A percentile compares a stretch with the other conserved stretches of the same genome.
These are phyloP conservation scores for Fusarium bulbicola DNA, from an alignment of 2,329 filamentous ascomycete species.

Conservation along the genomic window DNA sequence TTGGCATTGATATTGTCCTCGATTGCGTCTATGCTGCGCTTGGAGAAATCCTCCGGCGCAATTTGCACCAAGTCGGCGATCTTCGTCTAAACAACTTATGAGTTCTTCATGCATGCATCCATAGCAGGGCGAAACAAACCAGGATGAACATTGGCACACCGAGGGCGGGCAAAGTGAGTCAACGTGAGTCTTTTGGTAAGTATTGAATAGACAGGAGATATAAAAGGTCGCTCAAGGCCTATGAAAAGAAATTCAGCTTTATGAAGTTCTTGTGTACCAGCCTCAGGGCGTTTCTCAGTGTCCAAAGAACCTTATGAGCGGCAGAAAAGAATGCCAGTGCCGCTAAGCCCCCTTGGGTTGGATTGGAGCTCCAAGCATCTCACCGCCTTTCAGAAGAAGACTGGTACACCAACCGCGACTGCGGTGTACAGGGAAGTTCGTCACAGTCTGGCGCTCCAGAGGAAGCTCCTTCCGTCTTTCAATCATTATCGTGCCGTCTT, in stretches of 20 bases:
- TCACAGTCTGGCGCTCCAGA: slow-evolving; percentile 13
- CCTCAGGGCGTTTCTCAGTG: neutral
- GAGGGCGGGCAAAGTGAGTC: no score
- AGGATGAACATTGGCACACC: slow-evolving; percentile 59
- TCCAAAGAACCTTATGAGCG: slow-evolving; percentile 14
- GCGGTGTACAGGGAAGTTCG: slow-evolving; percentile 28
- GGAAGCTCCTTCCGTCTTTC: slow-evolving; percentile 20
- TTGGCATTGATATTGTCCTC: slow-evolving; percentile 98
- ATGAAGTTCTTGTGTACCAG: neutral
- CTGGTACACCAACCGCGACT: neutral
- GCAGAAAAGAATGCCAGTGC: slow-evolving; percentile 36
- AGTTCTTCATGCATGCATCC: slow-evolving; percentile 10
- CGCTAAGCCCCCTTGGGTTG: slow-evolving; percentile 5
- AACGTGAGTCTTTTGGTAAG: neutral
- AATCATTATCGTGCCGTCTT: slow-evolving; percentile 25
- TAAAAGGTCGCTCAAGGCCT: neutral
- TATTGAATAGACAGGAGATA: neutral
- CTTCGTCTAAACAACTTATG: slow-evolving; percentile 72
- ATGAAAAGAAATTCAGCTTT: slow-evolving; percentile 1
- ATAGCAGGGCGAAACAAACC: slow-evolving; percentile 44
- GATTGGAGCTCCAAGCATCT: rapidly evolving
- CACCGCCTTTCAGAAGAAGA: slow-evolving; percentile 13
- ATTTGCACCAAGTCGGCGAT: slow-evolving; percentile 96
- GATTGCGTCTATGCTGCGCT: slow-evolving; percentile 82
- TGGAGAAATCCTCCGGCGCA: slow-evolving; percentile 85